These are phyloP conservation scores for Myxozyma melibiosi DNA, from an alignment of 805 yeast genomes.

Conservation along the genomic window DNA sequence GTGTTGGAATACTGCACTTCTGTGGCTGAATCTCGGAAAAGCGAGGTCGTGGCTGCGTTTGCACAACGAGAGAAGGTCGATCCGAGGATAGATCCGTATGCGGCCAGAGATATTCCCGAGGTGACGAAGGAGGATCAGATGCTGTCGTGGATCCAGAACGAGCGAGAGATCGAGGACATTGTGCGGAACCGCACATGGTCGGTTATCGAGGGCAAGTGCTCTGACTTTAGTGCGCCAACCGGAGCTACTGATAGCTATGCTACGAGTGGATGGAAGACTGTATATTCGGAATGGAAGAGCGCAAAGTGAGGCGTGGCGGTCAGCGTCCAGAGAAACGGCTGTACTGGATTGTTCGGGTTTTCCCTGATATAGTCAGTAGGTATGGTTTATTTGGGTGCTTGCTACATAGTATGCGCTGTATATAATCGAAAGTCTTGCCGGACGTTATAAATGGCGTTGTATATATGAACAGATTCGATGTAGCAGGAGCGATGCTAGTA, in stretches of 20 bases:
- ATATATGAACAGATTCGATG: too few species aligned
- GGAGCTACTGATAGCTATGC: slow-evolving; percentile 13
- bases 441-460: too few species aligned
- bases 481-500: too few species aligned
- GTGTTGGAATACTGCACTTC: slow-evolving; percentile 31
- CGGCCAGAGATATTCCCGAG: slow-evolving; percentile 38
- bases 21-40: slow-evolving; percentile 29
- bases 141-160: slow-evolving; percentile 32
- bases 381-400: too few species aligned
- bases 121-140: slow-evolving; percentile 25
- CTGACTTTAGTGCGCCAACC: slow-evolving; percentile 15
- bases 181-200: slow-evolving; percentile 35
- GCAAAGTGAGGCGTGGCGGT: not conserved
- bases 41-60: slow-evolving; percentile 46
- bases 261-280: slow-evolving; percentile 17
- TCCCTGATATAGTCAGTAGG: too few species aligned
- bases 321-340: too few species aligned
- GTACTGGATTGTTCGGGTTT: too few species aligned
- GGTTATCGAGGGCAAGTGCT: slow-evolving; percentile 25
- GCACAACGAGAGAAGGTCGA: slow-evolving; percentile 39
- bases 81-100: slow-evolving; percentile 45
- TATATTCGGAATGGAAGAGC: slow-evolving; percentile 14
- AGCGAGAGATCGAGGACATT: slow-evolving; percentile 33
- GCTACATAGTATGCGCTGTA: too few species aligned
- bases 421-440: too few species aligned